A percentile compares a stretch with the other conserved stretches of the same genome.
Conservation (phyloP, 169 alveolate species). For the Cyclospora cayetanensis region DNA sequence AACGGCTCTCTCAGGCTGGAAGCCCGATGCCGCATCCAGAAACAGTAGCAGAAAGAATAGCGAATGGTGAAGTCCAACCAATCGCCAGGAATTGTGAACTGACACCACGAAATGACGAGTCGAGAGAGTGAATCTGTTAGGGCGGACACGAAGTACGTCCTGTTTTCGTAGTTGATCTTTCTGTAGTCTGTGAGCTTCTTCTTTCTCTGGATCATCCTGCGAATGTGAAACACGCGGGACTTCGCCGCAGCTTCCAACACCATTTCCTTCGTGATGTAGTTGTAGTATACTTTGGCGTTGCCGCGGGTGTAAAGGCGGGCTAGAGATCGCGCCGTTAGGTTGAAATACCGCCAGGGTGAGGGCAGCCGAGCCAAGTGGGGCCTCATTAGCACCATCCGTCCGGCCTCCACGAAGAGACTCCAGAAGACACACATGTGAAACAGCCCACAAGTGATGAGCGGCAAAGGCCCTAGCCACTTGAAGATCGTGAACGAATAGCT, state of each 20-base stretch:
- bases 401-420: conserved; percentile 74
- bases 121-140: conserved; percentile 72
- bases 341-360: conserved; percentile 72
- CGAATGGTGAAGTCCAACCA: conserved; percentile 77
- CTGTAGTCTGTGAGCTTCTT: conserved; percentile 59
- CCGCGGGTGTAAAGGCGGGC: conserved; percentile 73
- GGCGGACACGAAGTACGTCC: conserved; percentile 70
- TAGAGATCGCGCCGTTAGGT: conserved; percentile 70
- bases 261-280: conserved; percentile 74
- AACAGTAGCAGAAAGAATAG: conserved; percentile 74
- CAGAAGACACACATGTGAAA: conserved; percentile 70
- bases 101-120: conserved; percentile 72
- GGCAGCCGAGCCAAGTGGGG: conserved; percentile 71
- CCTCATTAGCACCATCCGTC: conserved; percentile 74
- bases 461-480: conserved; percentile 70
- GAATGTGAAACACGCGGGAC: conserved; percentile 66
- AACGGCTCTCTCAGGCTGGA: conserved; percentile 66
- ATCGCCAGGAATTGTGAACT: conserved; percentile 73
- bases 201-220: conserved; percentile 63
- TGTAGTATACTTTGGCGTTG: conserved; percentile 72
- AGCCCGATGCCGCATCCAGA: conserved; percentile 75
- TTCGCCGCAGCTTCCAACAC: conserved; percentile 75
- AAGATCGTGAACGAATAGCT: conserved; percentile 63
- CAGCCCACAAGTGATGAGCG: conserved; percentile 38
- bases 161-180: conserved; percentile 69